Base-by-base conservation (phyloP, 441 rosid genomes). In the Geranium incanum region DNA sequence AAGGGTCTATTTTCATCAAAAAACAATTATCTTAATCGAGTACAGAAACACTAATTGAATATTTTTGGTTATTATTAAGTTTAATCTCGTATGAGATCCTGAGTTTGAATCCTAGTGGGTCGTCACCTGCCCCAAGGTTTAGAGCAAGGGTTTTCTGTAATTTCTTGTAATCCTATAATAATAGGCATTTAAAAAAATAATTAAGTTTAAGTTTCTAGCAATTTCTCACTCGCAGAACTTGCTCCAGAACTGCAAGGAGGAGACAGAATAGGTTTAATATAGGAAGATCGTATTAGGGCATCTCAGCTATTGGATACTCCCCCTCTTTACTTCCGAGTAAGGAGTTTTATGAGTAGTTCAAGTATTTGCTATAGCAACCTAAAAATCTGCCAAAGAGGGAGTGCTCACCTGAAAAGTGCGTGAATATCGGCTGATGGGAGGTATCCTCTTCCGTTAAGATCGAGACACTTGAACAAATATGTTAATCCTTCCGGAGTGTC, bases 241-340 rank as follows among this genome's bases (percentile, higher is more conserved):
- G 76, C 96, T 88, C 75, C 63, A 80, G 77, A 76, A 71, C 86
- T 77, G 77, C 96, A 88, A 92, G 93, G 88, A 95, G 94, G 89
- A 90, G 92, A 87, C 43, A 72, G 77, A 89, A 92, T 86, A 80
- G 80, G 65, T 78, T 86, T 82, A 71, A 68, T 94, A 0, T 95
- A 76, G 99, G 99, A 95, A 95, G 99, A 76, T 81, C 87, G 89
- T 85, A 95, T 95, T 95, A 85, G 93, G 84, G 86, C 97, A 95
- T 83, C 91, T 81, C 79, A 81, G 73, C 90, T 87, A 66, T 73
- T 74, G 77, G 89, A 88, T 87, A 93, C 86, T 84, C 83, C 96
- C 93, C 90, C 89, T 95, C 98, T 92, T 80, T 78, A 84, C 99
- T 95, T 95, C 99, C 98, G 82, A 65, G 37, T 9, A 1, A 45